Evolutionary conservation across 768 basidiomycete genomes (phyloP).

Genomic region (Auriscalpium orientale): DNA sequence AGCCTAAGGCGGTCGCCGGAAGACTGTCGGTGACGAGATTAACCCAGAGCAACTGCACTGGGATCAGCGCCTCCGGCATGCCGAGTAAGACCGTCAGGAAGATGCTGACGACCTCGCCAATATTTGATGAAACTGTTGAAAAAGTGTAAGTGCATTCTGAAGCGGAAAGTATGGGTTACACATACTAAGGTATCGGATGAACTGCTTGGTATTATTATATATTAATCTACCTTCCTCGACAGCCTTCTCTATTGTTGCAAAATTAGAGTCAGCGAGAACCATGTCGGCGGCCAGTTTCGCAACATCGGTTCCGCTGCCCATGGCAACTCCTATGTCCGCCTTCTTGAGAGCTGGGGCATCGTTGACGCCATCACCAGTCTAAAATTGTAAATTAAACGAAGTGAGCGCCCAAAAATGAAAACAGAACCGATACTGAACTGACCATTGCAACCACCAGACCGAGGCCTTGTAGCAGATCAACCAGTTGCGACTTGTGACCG

Average conservation of each 20-base stretch:
- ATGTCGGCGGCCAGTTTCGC: slow-evolving; percentile 97
- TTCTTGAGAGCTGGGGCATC: slow-evolving; percentile 96
- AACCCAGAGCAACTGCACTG: slow-evolving; percentile 97
- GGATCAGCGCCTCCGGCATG: slow-evolving; percentile 99
- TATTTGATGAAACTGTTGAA: slow-evolving; percentile 79
- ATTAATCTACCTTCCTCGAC: slow-evolving; percentile 97
- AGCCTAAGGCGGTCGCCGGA: slow-evolving; percentile 94
- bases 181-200: slow-evolving; percentile 95
- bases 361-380: slow-evolving; percentile 98
- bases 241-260: slow-evolving; percentile 92
- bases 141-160: slow-evolving; percentile 5
- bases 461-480: slow-evolving; percentile 86
- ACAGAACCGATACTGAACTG: slow-evolving; percentile 17
- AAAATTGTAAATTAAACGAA: not conserved
- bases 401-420: too few relatives aligned
- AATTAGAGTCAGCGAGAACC: slow-evolving; percentile 96
- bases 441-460: slow-evolving; percentile 97
- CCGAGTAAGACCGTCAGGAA: slow-evolving; percentile 95
- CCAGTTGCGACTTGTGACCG: slow-evolving; percentile 88
- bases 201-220: slow-evolving; percentile 99
- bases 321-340: slow-evolving; percentile 97
- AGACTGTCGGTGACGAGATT: slow-evolving; percentile 96
- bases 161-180: slow-evolving; percentile 13
- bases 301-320: slow-evolving; percentile 98
- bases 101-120: slow-evolving; percentile 95